Conservation (phyloP, 805 yeast species). For the Grigorovia yakushimaensis region DNA sequence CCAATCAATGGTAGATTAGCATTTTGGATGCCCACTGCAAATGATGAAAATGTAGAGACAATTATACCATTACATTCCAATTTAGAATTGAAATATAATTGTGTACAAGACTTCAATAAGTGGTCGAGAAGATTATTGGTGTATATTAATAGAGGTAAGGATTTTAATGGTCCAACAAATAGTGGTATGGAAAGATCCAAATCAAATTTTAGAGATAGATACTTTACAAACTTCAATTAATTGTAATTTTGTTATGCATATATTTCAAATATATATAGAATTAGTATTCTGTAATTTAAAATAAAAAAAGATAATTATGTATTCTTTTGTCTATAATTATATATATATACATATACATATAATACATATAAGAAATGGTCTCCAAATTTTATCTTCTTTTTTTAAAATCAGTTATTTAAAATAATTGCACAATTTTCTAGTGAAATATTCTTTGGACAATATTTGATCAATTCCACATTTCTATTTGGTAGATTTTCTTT, state of each 20-base stretch:
- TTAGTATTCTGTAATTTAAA: background rate
- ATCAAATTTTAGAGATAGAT: slow-evolving; percentile 65
- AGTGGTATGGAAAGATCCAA: slow-evolving; percentile 35
- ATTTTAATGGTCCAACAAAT: slow-evolving; percentile 41
- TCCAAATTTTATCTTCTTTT: too few relatives aligned
- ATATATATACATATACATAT: too few relatives aligned
- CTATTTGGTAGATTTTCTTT: slow-evolving; percentile 34
- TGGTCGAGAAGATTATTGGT: slow-evolving; percentile 88
- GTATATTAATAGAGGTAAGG: slow-evolving; percentile 57
- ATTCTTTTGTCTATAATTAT: background rate
- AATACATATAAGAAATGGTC: background rate
- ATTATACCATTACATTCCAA: slow-evolving; percentile 70
- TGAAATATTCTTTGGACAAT: slow-evolving; percentile 49
- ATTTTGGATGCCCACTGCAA: slow-evolving; percentile 97
- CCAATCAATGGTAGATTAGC: slow-evolving; percentile 73
- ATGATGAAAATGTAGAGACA: slow-evolving; percentile 64
- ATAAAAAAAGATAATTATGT: background rate
- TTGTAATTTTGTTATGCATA: background rate
- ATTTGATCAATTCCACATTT: slow-evolving; percentile 42
- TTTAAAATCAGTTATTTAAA: slow-evolving; percentile 12
- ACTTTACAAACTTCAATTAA: slow-evolving; percentile 54
- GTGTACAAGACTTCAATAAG: slow-evolving; percentile 82
- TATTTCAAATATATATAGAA: too few relatives aligned
- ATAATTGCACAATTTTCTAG: slow-evolving; percentile 60
- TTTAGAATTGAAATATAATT: slow-evolving; percentile 57